Percentiles rank a stretch among this genome's conserved stretches.
Evolutionary conservation across 176 grass and related monocot species (phyloP).

Genomic region (Avena insularis): DNA sequence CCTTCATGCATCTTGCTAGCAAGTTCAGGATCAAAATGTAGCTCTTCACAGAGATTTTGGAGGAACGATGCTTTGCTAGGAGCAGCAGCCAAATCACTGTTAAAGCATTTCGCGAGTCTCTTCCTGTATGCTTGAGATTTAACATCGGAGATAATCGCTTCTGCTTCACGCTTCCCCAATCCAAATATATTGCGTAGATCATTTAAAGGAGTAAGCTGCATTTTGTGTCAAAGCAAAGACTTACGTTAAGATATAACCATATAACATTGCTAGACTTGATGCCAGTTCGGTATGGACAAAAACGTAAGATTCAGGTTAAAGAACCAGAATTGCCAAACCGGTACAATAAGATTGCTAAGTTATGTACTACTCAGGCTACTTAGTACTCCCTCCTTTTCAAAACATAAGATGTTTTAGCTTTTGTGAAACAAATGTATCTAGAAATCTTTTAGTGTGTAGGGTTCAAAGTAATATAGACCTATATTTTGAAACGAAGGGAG

Average conservation of each 20-base stretch:
- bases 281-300: slow-evolving; percentile 8
- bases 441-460: no score
- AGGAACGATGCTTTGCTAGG: slow-evolving; percentile 96
- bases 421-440: no score
- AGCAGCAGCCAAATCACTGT: slow-evolving; percentile 69
- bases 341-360: neutral
- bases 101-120: slow-evolving; percentile 81
- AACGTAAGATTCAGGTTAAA: slow-evolving; percentile 15
- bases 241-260: neutral
- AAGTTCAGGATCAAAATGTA: slow-evolving; percentile 85
- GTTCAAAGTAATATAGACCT: no score
- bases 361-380: neutral
- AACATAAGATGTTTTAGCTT: no score
- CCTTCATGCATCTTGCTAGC: slow-evolving; percentile 98
- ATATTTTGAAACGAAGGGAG: no score
- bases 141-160: slow-evolving; percentile 81
- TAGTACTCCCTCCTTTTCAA: neutral
- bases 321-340: neutral
- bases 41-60: slow-evolving; percentile 93
- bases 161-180: slow-evolving; percentile 91
- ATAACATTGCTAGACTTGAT: slow-evolving; percentile 20
- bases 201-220: slow-evolving; percentile 83
- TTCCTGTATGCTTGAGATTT: slow-evolving; percentile 89
- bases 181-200: slow-evolving; percentile 96
- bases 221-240: slow-evolving; percentile 35